A percentile compares a stretch with the other conserved stretches of the same genome.
phyloP scores from a whole-genome alignment of 495 filamentous ascomycete species.

The Sabuloglossum arenarium region DNA sequence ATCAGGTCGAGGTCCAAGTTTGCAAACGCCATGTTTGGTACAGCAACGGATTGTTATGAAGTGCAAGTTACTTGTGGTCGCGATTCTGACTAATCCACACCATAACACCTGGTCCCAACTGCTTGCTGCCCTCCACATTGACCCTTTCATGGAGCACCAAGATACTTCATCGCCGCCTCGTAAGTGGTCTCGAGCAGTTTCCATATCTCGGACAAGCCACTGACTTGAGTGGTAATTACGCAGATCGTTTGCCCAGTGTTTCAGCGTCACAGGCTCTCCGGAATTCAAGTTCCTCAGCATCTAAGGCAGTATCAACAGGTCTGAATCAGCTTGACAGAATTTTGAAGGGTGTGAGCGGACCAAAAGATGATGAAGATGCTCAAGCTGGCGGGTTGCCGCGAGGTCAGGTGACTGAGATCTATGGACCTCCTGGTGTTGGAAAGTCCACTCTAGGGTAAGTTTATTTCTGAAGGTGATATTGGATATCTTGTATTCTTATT shows the following conservation, averaged over 20 bases:
- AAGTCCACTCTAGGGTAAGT: conserved; percentile 69
- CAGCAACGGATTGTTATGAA: not conserved
- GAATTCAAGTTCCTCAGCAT: conserved; percentile 28
- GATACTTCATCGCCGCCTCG: not conserved
- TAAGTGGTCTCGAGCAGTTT: not conserved
- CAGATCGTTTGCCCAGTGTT: conserved; percentile 67
- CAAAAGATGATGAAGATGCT: not conserved
- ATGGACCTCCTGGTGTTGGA: conserved; percentile 70
- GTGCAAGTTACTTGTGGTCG: not conserved
- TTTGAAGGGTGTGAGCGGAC: conserved; percentile 31
- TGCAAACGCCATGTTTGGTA: not conserved
- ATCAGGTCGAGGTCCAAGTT: not conserved
- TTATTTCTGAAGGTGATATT: not conserved
- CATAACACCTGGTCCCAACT: not conserved
- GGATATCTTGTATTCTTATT: not conserved
- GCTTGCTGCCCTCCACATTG: not conserved
- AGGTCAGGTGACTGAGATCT: conserved; percentile 73
- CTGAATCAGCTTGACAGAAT: conserved; percentile 16
- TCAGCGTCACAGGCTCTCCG: conserved; percentile 72
- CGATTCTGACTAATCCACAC: not conserved
- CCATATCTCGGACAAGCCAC: not conserved
- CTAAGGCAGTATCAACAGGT: conserved; percentile 42
- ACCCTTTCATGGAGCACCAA: not conserved
- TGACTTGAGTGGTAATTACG: not conserved
- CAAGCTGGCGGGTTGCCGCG: conserved; percentile 19